Evolutionary conservation across 345 rosid genomes (phyloP).

Genomic region (Eucalyptus decipiens): DNA sequence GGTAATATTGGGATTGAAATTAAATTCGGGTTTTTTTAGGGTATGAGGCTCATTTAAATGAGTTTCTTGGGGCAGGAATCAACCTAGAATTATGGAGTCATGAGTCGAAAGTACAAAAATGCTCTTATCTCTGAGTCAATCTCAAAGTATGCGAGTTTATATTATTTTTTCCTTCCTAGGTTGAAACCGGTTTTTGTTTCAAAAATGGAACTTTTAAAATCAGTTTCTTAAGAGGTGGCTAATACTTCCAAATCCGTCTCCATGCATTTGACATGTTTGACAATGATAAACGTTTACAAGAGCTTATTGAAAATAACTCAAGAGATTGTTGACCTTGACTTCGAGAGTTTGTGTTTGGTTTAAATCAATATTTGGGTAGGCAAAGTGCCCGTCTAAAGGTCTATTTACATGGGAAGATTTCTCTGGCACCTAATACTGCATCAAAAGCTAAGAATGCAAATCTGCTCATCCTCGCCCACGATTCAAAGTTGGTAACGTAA

Average conservation of each 20-base stretch:
- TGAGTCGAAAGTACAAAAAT: not conserved
- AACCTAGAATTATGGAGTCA: not conserved
- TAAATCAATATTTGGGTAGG: not conserved
- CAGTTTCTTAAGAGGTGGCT: too few relatives aligned
- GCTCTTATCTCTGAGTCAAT: not conserved
- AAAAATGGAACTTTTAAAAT: not conserved
- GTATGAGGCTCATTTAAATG: not conserved
- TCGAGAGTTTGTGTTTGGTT: not conserved
- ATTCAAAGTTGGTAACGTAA: not conserved
- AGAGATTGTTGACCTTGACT: not conserved
- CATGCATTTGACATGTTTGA: not conserved
- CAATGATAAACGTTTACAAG: not conserved
- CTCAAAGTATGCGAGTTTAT: not conserved
- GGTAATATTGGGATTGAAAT: not conserved
- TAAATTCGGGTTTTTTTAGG: not conserved
- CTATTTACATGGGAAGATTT: not conserved
- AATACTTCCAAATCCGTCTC: not conserved
- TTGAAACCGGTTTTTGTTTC: not conserved
- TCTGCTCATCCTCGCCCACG: not conserved
- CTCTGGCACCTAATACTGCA: not conserved
- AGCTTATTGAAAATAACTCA: not conserved
- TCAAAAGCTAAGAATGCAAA: not conserved
- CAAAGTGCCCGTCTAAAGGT: not conserved
- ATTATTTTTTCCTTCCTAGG: not conserved
- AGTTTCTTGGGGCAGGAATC: not conserved